Conservation (phyloP, 202 grass and related monocot species). For the Musa balbisiana region DNA sequence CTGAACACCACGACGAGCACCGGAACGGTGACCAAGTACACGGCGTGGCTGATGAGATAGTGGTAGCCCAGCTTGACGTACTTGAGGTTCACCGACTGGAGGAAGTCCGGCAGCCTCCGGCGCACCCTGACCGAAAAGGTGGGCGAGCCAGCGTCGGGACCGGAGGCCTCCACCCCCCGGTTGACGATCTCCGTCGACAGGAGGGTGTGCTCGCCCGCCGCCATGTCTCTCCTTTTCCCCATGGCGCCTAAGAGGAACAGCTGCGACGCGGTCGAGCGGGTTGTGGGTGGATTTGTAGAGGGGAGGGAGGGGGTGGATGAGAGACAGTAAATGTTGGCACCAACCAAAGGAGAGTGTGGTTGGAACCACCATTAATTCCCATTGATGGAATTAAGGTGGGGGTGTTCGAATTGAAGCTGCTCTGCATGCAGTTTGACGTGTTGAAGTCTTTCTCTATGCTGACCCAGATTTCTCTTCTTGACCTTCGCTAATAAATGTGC, state of each 20-base stretch:
- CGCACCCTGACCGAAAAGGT: constrained; percentile 11
- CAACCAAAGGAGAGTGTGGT: neutral
- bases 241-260: too few relatives aligned
- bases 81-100: constrained; percentile 22
- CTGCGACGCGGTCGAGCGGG: too few relatives aligned
- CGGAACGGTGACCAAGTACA: constrained; percentile 8
- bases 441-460: too few relatives aligned
- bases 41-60: constrained; percentile 16
- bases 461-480: too few relatives aligned
- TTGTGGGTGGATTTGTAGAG: too few relatives aligned
- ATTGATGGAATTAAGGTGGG: neutral
- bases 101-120: constrained; percentile 18
- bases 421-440: too few relatives aligned
- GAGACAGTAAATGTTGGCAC: neutral
- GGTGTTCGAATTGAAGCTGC: too few relatives aligned
- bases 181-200: constrained; percentile 21
- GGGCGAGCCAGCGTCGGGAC: constrained; percentile 13
- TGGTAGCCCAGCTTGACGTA: constrained; percentile 22
- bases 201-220: constrained; percentile 1
- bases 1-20: constrained; percentile 11
- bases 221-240: neutral
- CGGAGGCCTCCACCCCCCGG: constrained; percentile 13
- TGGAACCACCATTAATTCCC: neutral
- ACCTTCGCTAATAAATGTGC: too few relatives aligned
- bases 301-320: neutral